A percentile compares a stretch with the other conserved stretches of the same genome.
Conservation (phyloP, 257 asterid genomes). For the Solanum habrochaites region DNA sequence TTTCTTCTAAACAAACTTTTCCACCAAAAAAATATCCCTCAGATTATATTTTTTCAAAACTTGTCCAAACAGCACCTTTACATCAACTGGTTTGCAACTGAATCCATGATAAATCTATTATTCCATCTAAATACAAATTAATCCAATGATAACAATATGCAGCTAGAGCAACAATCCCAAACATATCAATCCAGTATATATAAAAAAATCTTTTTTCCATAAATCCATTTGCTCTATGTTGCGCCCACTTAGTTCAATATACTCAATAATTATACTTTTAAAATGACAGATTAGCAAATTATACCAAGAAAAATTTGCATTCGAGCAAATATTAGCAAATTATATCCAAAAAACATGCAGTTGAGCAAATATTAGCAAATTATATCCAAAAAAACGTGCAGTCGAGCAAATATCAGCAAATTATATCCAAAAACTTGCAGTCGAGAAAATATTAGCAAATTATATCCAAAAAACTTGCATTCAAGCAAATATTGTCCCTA, state of each 20-base stretch:
- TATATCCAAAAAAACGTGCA: not conserved
- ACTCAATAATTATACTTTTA: not conserved
- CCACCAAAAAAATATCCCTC: not conserved
- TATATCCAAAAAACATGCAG: not conserved
- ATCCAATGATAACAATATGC: not conserved
- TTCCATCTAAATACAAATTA: not conserved
- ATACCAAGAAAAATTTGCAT: not conserved
- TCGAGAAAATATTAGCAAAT: not conserved
- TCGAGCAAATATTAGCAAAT: not conserved
- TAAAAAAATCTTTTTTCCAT: not conserved
- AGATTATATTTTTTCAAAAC: not conserved
- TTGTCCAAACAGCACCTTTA: not conserved
- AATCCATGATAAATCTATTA: not conserved
- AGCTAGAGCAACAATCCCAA: not conserved
- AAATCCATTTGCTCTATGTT: not conserved
- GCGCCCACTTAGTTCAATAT: not conserved
- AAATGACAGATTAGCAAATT: not conserved
- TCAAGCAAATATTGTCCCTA: not conserved
- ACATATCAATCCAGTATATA: not conserved
- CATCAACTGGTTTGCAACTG: not conserved
- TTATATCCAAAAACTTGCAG: not conserved
- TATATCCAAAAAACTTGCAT: not conserved
- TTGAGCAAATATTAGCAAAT: not conserved
- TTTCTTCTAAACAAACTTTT: not conserved
- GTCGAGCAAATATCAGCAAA: not conserved